phyloP scores from a whole-genome alignment of 2,329 filamentous ascomycete species.

The Ceratocystis huliohia region DNA sequence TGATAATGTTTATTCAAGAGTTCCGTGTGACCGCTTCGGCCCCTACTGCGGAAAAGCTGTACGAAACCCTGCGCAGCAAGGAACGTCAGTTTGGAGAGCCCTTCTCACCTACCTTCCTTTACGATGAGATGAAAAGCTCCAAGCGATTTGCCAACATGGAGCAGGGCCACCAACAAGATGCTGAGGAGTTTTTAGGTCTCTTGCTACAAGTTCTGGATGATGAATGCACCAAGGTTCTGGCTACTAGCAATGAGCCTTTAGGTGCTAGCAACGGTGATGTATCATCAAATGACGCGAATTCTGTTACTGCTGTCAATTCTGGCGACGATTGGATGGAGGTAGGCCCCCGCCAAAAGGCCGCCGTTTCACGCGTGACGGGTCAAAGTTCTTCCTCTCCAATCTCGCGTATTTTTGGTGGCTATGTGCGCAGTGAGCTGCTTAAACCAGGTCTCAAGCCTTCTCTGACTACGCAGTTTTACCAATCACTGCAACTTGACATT shows the following conservation, averaged over 20 bases:
- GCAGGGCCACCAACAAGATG: slow-evolving; percentile 94
- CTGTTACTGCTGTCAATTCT: slow-evolving; percentile 24
- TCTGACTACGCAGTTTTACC: slow-evolving; percentile 84
- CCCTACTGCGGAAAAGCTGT: slow-evolving; percentile 58
- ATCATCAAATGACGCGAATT: not conserved
- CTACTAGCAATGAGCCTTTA: slow-evolving; percentile 31
- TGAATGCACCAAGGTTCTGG: slow-evolving; percentile 71
- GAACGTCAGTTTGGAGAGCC: slow-evolving; percentile 83
- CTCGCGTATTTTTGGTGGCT: slow-evolving; percentile 87
- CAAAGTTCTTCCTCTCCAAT: slow-evolving; percentile 65
- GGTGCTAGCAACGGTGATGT: slow-evolving; percentile 23
- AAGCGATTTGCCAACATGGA: slow-evolving; percentile 63
- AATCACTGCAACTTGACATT: slow-evolving; percentile 89
- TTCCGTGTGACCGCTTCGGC: slow-evolving; percentile 79
- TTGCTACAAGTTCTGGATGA: slow-evolving; percentile 85
- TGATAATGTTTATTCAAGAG: slow-evolving; percentile 95
- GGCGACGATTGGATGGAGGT: slow-evolving; percentile 83
- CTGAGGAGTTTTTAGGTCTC: slow-evolving; percentile 91
- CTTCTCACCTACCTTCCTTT: slow-evolving; percentile 89
- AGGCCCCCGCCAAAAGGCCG: slow-evolving; percentile 76
- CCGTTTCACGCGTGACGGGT: slow-evolving; percentile 76
- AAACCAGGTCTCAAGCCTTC: slow-evolving; percentile 81
- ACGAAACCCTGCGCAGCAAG: slow-evolving; percentile 59
- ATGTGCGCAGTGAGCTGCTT: slow-evolving; percentile 76
- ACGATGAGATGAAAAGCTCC: slow-evolving; percentile 76